These are phyloP conservation scores for Porogramme epimiltina DNA, from an alignment of 1,284 basidiomycete genomes.

Conservation along the genomic window DNA sequence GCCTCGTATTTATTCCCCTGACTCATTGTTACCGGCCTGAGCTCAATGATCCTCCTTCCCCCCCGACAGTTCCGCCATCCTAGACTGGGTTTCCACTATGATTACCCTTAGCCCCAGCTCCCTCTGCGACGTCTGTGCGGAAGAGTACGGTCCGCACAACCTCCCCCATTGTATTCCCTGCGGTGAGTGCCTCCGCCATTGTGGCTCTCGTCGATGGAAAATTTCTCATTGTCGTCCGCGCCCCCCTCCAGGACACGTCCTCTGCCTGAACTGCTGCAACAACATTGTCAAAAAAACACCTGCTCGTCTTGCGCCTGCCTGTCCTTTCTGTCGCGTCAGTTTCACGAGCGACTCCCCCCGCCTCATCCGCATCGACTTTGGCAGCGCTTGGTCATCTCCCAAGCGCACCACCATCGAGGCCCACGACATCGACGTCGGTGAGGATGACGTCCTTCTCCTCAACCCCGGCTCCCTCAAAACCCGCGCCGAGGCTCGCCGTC, in stretches of 20 bases:
- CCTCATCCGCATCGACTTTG: constrained; percentile 77
- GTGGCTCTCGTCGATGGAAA: constrained; percentile 14
- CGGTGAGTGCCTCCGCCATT: constrained; percentile 45
- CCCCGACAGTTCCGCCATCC: constrained; percentile 30
- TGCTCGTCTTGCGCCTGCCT: constrained; percentile 63
- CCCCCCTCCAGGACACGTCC: constrained; percentile 65
- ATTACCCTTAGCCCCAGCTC: constrained; percentile 77
- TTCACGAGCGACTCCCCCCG: constrained; percentile 67
- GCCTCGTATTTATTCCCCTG: constrained; percentile 31
- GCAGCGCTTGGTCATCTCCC: constrained; percentile 55
- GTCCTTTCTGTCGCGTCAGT: constrained; percentile 78
- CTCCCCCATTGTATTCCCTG: constrained; percentile 78
- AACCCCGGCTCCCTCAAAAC: constrained; percentile 46
- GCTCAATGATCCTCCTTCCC: constrained; percentile 33
- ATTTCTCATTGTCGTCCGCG: constrained; percentile 28
- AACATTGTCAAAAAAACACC: constrained; percentile 79
- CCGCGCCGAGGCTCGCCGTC: constrained; percentile 58
- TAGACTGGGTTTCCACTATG: constrained; percentile 46
- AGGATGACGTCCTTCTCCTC: constrained; percentile 42
- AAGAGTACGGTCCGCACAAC: constrained; percentile 74
- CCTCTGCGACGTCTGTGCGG: constrained; percentile 83
- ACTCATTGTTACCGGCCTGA: constrained; percentile 28
- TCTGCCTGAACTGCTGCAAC: constrained; percentile 73
- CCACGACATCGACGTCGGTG: constrained; percentile 39
- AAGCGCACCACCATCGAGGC: constrained; percentile 52